phyloP scores from a whole-genome alignment of 1,139 yeast genomes.

The Tardiomyces digboiensis region DNA sequence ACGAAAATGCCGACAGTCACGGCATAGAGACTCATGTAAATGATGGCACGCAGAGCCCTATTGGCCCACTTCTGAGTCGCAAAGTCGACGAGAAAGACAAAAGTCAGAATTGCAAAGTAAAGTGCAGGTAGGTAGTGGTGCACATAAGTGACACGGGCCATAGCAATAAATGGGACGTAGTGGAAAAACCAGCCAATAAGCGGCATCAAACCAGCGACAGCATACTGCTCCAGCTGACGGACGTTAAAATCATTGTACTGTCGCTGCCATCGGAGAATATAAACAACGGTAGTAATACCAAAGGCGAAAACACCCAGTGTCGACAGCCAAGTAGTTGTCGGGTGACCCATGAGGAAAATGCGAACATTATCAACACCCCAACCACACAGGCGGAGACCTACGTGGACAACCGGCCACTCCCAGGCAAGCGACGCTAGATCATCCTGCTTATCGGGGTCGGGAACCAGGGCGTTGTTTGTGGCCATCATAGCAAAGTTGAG shows the following conservation, averaged over 20 bases:
- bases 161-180: conserved; percentile 78
- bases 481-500: conserved; percentile 98
- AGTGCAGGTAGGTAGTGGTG: conserved; percentile 97
- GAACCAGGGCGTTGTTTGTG: conserved; percentile 90
- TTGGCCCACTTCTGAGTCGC: conserved; percentile 37
- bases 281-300: conserved; percentile 43
- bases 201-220: conserved; percentile 84
- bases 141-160: conserved; percentile 97
- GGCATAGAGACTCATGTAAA: conserved; percentile 37
- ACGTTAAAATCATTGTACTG: conserved; percentile 62
- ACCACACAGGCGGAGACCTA: conserved; percentile 91
- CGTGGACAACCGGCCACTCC: conserved; percentile 97
- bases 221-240: conserved; percentile 31
- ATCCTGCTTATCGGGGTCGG: conserved; percentile 87
- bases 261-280: conserved; percentile 89
- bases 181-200: conserved; percentile 95
- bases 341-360: conserved; percentile 88
- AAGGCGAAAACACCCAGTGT: conserved; percentile 59
- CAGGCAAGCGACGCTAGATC: conserved; percentile 87
- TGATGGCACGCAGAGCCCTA: conserved; percentile 21
- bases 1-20: conserved; percentile 59
- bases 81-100: conserved; percentile 66
- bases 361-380: conserved; percentile 80
- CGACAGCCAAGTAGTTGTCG: conserved; percentile 93
- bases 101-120: conserved; percentile 84